Percentiles rank a stretch among this genome's conserved stretches.
phyloP scores from a whole-genome alignment of 805 yeast species.

The Candida cerambycidarum region DNA sequence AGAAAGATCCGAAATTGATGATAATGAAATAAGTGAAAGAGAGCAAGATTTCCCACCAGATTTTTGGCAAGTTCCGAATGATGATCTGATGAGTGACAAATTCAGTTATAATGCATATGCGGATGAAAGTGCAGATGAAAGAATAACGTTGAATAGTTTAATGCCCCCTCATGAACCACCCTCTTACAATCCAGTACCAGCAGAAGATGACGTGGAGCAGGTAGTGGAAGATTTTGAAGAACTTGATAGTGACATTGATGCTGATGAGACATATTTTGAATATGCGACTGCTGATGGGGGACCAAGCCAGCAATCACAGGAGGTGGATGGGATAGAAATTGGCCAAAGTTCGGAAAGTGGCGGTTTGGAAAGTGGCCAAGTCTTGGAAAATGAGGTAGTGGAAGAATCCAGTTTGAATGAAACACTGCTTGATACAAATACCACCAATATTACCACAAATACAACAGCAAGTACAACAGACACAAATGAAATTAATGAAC shows the following conservation, averaged over 20 bases:
- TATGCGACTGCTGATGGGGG: conserved; percentile 1
- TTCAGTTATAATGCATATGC: conserved; percentile 40
- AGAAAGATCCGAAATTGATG: conserved; percentile 60
- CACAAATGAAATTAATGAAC: neutral
- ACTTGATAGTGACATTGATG: conserved; percentile 7
- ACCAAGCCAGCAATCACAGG: no score
- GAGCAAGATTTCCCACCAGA: conserved; percentile 57
- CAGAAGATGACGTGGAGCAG: conserved; percentile 12
- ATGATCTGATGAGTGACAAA: conserved; percentile 24
- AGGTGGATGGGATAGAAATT: no score
- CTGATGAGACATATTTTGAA: conserved; percentile 8
- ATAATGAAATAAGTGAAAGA: conserved; percentile 43
- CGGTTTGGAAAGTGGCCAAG: no score
- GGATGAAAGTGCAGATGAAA: conserved; percentile 41
- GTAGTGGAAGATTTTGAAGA: conserved; percentile 6
- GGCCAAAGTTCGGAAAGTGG: no score
- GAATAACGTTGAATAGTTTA: conserved; percentile 42
- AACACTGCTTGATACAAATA: no score
- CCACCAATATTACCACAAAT: no score
- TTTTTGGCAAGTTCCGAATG: conserved; percentile 44
- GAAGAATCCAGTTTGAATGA: no score
- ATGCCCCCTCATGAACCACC: conserved; percentile 35
- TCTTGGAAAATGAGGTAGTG: no score
- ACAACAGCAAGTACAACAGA: neutral
- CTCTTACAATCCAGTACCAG: conserved; percentile 21